Percentiles rank a stretch among this genome's conserved stretches.
Conservation (phyloP, 371 early-diverging fungal genomes). For the Rhizopus microsporus region DNA sequence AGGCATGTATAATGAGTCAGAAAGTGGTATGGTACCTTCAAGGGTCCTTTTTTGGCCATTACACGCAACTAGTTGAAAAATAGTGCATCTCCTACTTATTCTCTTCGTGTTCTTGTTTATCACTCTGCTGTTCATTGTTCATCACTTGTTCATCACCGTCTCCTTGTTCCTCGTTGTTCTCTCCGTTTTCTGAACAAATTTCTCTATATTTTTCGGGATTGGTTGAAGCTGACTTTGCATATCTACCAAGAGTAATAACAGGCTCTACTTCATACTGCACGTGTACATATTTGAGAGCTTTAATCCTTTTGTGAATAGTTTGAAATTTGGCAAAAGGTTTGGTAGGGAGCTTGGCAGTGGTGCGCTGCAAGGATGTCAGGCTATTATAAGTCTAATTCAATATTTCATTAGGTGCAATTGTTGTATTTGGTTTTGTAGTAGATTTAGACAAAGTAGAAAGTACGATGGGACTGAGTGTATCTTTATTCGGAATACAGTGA, state of each 20-base stretch:
- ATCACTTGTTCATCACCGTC: conserved; percentile 11
- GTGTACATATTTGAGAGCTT: conserved; percentile 18
- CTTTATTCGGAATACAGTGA: no score
- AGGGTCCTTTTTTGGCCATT: conserved; percentile 26
- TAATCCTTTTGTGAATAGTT: conserved; percentile 22
- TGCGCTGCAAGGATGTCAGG: conserved; percentile 13
- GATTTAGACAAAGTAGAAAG: no score
- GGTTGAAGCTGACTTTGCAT: conserved; percentile 21
- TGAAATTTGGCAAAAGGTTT: conserved; percentile 16
- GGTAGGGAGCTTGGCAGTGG: conserved; percentile 21
- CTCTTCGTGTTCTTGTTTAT: conserved; percentile 8
- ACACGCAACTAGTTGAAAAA: conserved; percentile 16
- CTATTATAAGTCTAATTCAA: conserved; percentile 22
- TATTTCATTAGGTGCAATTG: conserved; percentile 12
- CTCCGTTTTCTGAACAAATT: conserved; percentile 17
- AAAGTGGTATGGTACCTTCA: conserved; percentile 19
- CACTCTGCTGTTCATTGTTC: conserved; percentile 15
- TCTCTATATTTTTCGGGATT: conserved; percentile 19
- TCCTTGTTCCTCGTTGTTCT: conserved; percentile 12
- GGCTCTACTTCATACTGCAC: conserved; percentile 14
- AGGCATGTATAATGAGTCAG: conserved; percentile 19
- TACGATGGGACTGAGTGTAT: no score
- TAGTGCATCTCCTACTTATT: conserved; percentile 15
- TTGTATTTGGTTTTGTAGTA: no score
- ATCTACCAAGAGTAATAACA: conserved; percentile 19